Percentiles rank a stretch among this genome's conserved stretches.
These are phyloP conservation scores for Mycena albidolilacea DNA, from an alignment of 768 basidiomycete genomes.

Conservation along the genomic window DNA sequence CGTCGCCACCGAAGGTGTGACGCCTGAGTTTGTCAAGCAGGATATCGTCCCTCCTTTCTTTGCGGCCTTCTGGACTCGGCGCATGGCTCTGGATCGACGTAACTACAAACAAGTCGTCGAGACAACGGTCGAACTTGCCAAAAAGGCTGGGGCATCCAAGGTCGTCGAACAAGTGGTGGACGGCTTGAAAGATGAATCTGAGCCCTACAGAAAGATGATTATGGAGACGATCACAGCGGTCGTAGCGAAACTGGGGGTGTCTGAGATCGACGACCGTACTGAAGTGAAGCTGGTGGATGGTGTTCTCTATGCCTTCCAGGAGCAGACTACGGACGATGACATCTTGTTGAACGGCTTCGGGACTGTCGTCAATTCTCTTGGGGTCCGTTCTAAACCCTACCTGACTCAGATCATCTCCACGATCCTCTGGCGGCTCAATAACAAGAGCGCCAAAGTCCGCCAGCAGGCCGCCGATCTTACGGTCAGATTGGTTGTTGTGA, in stretches of 20 bases:
- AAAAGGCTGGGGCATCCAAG: constrained; percentile 95
- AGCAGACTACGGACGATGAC: constrained; percentile 98
- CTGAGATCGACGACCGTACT: constrained; percentile 95
- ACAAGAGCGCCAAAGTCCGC: constrained; percentile 99
- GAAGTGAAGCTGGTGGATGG: constrained; percentile 96
- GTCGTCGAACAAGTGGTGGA: constrained; percentile 91
- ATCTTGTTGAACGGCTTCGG: constrained; percentile 99
- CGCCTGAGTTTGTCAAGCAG: constrained; percentile 92
- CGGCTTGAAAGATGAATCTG: constrained; percentile 91
- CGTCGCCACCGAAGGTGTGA: constrained; percentile 97
- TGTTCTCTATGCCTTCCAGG: constrained; percentile 99
- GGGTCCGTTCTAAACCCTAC: constrained; percentile 96
- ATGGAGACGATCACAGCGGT: constrained; percentile 99
- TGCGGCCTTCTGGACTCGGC: constrained; percentile 97
- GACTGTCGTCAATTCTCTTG: constrained; percentile 95
- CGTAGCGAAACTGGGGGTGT: constrained; percentile 89
- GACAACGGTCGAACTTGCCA: constrained; percentile 97
- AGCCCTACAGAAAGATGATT: constrained; percentile 98
- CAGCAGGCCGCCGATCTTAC: constrained; percentile 99
- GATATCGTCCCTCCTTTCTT: constrained; percentile 99
- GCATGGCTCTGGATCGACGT: constrained; percentile 96
- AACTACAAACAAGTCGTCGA: constrained; percentile 98
- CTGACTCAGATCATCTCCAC: constrained; percentile 99
- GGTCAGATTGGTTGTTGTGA: constrained; percentile 91
- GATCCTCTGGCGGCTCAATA: constrained; percentile 98